Evolutionary conservation across 2,329 filamentous ascomycete species (phyloP).

Genomic region (Cryphonectria parasitica): DNA sequence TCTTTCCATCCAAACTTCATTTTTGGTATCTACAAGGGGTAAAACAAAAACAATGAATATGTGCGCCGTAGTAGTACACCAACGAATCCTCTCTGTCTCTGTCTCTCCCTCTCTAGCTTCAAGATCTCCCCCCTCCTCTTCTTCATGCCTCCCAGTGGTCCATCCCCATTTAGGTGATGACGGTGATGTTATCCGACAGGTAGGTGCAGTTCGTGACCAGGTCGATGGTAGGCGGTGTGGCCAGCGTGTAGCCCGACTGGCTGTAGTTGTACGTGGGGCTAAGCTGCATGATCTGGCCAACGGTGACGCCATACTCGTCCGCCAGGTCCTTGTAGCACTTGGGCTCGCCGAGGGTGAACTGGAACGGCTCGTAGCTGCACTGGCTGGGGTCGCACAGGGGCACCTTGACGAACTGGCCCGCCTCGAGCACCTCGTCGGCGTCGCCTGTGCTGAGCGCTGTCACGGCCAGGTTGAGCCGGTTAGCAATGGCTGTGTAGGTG

Average conservation of each 20-base stretch:
- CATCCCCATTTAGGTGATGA: slow-evolving; percentile 1
- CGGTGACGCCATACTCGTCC: slow-evolving; percentile 14
- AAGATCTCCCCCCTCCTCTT: too few relatives aligned
- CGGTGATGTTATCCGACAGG: slow-evolving; percentile 5
- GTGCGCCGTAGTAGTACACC: neutral
- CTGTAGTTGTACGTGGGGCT: slow-evolving; percentile 12
- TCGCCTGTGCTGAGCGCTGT: neutral
- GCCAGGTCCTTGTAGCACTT: slow-evolving; percentile 23
- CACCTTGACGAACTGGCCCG: slow-evolving; percentile 20
- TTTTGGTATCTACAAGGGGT: neutral
- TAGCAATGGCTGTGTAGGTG: slow-evolving; percentile 18
- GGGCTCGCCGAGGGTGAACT: slow-evolving; percentile 1
- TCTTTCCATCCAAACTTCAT: neutral
- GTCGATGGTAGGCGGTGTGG: slow-evolving; percentile 9
- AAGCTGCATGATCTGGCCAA: slow-evolving; percentile 13
- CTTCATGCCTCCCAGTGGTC: too few relatives aligned
- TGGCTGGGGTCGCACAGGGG: slow-evolving; percentile 5
- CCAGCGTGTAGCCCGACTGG: neutral
- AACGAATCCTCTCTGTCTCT: neutral
- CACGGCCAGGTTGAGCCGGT: slow-evolving; percentile 16
- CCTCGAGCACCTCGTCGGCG: slow-evolving; percentile 5
- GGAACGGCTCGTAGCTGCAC: slow-evolving; percentile 17
- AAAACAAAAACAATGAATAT: neutral
- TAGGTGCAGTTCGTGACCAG: neutral
- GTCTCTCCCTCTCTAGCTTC: too few relatives aligned